Evolutionary conservation across 2,329 filamentous ascomycete species (phyloP), one percentile per base, ranked within the genome.

Genomic region (Fusarium sp.): DNA sequence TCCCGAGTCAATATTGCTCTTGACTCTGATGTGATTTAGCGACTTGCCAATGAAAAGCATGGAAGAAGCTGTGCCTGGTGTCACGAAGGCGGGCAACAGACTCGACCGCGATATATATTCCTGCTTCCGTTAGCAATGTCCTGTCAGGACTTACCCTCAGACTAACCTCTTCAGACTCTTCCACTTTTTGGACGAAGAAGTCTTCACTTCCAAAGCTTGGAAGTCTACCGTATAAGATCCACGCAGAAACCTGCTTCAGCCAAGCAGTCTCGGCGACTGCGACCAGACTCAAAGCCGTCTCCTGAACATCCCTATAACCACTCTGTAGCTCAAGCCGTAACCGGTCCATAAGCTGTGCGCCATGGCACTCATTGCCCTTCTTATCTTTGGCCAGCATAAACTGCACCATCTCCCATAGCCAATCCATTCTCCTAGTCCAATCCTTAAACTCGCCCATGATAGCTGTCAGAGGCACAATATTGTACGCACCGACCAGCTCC

Each of bases 1-100:
- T 53, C 81, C 77, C 16, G 81, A 79, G 62, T 84, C 81, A 12
- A 81, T 76, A 48, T 79, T 83, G 58, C 83, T 83, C 71, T 83
- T 85, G 18, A 87, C 85, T 51, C 91, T 87, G 57, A 97, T 91
- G 70, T 97, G 93, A 72, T 97, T 93, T 48, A 98, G 83, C 1
- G 94, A 97, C 69, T 92, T 92, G 13, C 96, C 96, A 66, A 98
- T 91, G 76, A 98, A 98, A 7, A 98, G 83, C 78, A 98, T 93
- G 0, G 94, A 97, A 6, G 88, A 85, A 10, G 93, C 93, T 2
- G 93, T 92, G 7, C 90, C 82, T 0, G 87, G 79, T 1, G 90
- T 90, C 9, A 98, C 93, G 76, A 97, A 97, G 14, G 88, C 89
- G 0, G 96, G 96, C 4, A 97, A 79, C 9, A 97, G 80, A 19